Evolutionary conservation across 495 filamentous ascomycete genomes (phyloP).

Genomic region (Xylaria castorea): DNA sequence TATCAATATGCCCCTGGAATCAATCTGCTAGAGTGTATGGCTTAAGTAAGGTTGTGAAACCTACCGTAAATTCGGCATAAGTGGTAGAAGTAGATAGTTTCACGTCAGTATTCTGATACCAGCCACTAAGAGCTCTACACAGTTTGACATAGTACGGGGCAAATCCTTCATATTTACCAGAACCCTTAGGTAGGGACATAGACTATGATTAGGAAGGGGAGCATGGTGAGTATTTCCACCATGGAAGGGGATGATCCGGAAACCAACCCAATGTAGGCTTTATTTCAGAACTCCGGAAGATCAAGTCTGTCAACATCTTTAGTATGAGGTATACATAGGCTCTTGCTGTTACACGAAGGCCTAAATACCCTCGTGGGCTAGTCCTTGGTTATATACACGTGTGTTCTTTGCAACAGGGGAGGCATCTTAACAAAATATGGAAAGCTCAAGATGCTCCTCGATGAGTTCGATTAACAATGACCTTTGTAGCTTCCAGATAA

Average conservation of each 20-base stretch:
- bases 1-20: neutral
- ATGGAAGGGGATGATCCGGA: neutral
- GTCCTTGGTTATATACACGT: too few relatives aligned
- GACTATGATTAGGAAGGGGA: neutral
- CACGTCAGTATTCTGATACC: neutral
- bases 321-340: too few relatives aligned
- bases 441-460: neutral
- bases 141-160: neutral
- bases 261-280: neutral
- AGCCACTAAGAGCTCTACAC: neutral
- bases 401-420: too few relatives aligned
- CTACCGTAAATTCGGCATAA: neutral
- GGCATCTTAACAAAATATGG: too few relatives aligned
- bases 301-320: too few relatives aligned
- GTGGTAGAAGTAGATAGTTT: neutral
- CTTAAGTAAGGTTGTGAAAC: neutral
- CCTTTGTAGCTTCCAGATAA: neutral
- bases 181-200: neutral
- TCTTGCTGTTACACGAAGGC: too few relatives aligned
- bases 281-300: neutral
- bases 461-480: too few relatives aligned
- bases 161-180: neutral
- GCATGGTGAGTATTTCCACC: neutral
- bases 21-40: neutral
- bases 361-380: too few relatives aligned